These are phyloP conservation scores for Leptodermis oblonga DNA, from an alignment of 257 asterid species.

Conservation along the genomic window DNA sequence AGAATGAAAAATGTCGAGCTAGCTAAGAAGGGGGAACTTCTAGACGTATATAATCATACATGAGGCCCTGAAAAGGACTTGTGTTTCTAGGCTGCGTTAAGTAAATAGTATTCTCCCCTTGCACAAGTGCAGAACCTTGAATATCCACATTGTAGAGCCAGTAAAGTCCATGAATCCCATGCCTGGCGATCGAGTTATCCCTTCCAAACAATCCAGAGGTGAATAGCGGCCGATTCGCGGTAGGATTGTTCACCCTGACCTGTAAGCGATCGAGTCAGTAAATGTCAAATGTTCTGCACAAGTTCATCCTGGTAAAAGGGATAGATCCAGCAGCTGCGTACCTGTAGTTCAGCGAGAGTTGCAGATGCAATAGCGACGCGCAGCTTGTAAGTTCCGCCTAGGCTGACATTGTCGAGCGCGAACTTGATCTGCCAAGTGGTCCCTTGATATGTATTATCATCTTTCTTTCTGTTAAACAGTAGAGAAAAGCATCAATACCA, in stretches of 20 bases:
- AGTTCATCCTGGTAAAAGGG: not conserved
- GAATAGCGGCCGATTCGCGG: slow-evolving; percentile 38
- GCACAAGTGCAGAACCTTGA: slow-evolving; percentile 24
- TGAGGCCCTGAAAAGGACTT: slow-evolving; percentile 53
- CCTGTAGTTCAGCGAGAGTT: slow-evolving; percentile 66
- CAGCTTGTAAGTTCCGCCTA: slow-evolving; percentile 47
- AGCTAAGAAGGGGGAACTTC: slow-evolving; percentile 47
- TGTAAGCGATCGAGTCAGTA: slow-evolving; percentile 22
- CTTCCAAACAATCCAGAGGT: slow-evolving; percentile 60
- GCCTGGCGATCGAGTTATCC: slow-evolving; percentile 77
- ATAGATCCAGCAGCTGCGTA: slow-evolving; percentile 15
- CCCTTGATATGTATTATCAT: slow-evolving; percentile 45
- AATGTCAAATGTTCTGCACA: not conserved
- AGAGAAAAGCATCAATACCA: not conserved
- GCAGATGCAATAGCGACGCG: slow-evolving; percentile 82
- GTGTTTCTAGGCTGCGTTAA: slow-evolving; percentile 54
- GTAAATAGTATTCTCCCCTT: slow-evolving; percentile 50
- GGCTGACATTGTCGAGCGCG: slow-evolving; percentile 34
- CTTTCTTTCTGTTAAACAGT: slow-evolving; percentile 40
- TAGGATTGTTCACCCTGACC: slow-evolving; percentile 50
- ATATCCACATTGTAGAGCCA: slow-evolving; percentile 60
- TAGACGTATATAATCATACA: slow-evolving; percentile 73
- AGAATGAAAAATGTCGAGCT: no score
- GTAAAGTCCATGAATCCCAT: slow-evolving; percentile 75
- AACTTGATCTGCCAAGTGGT: slow-evolving; percentile 87